Conservation (phyloP, 2,329 filamentous ascomycete genomes). For the Phaeosphaeria sp. region DNA sequence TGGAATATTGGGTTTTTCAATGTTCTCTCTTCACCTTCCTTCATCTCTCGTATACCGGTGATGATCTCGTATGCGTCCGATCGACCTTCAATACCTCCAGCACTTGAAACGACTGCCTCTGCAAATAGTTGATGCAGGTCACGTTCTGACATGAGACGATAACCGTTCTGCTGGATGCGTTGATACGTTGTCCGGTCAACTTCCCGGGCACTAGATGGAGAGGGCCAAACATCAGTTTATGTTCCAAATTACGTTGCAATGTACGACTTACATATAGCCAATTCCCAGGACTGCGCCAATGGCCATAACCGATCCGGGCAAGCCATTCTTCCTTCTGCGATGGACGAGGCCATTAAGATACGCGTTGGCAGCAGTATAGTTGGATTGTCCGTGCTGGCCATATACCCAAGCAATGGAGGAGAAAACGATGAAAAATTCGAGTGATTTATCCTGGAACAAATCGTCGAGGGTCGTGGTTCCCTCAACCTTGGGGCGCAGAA, state of each 20-base stretch:
- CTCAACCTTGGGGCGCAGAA: constrained; percentile 23
- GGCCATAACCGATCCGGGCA: too few species aligned
- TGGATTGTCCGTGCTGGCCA: constrained; percentile 24
- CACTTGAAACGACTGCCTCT: constrained; percentile 15
- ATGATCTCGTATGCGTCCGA: too few species aligned
- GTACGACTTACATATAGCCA: too few species aligned
- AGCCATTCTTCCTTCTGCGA: constrained; percentile 47
- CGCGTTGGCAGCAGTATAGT: constrained; percentile 30
- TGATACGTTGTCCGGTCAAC: too few species aligned
- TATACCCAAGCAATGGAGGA: constrained; percentile 21
- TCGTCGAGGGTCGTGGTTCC: constrained; percentile 24
- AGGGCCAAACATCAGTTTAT: too few species aligned
- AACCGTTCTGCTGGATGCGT: neutral
- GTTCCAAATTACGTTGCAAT: too few species aligned
- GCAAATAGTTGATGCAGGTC: constrained; percentile 24
- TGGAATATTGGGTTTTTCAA: neutral
- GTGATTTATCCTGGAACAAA: constrained; percentile 9
- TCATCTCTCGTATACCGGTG: neutral
- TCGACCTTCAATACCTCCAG: neutral
- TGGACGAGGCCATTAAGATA: constrained; percentile 52
- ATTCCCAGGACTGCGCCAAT: too few species aligned
- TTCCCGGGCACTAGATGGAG: neutral
- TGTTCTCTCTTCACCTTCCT: neutral
- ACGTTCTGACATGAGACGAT: constrained; percentile 14
- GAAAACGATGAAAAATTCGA: constrained; percentile 37